A percentile compares a stretch with the other conserved stretches of the same genome.
Conservation (phyloP, 441 rosid genomes). For the Erodium moschatum region DNA sequence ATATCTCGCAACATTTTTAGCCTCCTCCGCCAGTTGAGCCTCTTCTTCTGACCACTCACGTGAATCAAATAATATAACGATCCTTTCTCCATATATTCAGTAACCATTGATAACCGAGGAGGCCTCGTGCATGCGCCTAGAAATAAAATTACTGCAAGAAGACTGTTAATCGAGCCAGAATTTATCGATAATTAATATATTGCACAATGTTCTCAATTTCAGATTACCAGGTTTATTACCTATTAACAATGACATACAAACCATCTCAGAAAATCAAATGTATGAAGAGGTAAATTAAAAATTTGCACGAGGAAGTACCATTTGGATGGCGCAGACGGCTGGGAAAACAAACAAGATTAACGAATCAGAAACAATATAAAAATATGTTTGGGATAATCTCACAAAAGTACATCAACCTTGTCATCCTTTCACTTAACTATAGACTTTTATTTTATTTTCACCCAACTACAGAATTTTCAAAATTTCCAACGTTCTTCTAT, state of each 20-base stretch:
- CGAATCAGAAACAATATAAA: constrained; percentile 29
- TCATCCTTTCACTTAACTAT: no score
- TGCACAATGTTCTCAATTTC: neutral
- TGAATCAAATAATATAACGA: constrained; percentile 82
- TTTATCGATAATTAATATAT: neutral
- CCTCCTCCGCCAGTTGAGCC: constrained; percentile 74
- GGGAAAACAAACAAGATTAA: constrained; percentile 27
- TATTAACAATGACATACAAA: neutral
- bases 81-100: constrained; percentile 98
- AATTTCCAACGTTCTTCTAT: no score
- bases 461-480: no score
- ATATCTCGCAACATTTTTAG: constrained; percentile 92
- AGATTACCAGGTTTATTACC: constrained; percentile 7
- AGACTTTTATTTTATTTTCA: no score
- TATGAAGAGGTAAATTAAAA: constrained; percentile 11
- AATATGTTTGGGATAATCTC: no score
- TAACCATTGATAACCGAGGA: constrained; percentile 83
- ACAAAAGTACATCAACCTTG: no score
- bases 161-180: constrained; percentile 1
- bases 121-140: constrained; percentile 95
- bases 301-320: constrained; percentile 49
- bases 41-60: constrained; percentile 82
- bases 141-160: constrained; percentile 79
- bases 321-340: constrained; percentile 98
- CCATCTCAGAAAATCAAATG: constrained; percentile 8